A percentile compares a stretch with the other conserved stretches of the same genome.
phyloP scores from a whole-genome alignment of 2,329 filamentous ascomycete species.

The Laburnicola sp. region DNA sequence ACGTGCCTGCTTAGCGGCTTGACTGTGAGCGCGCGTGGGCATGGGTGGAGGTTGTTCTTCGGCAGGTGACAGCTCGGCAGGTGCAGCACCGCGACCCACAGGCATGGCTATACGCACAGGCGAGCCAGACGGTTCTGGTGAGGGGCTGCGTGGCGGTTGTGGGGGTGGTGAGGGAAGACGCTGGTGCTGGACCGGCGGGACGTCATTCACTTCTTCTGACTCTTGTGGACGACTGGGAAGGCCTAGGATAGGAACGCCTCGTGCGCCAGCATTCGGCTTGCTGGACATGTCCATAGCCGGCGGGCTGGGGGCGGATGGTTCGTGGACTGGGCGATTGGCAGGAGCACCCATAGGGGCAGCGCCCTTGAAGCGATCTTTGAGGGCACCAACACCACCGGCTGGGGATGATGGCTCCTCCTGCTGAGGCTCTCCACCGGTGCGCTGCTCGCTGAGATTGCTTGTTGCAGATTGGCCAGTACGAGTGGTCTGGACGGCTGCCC shows the following conservation, averaged over 20 bases:
- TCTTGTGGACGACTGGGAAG: conserved; percentile 63
- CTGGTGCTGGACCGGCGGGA: conserved; percentile 59
- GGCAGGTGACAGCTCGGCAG: conserved; percentile 56
- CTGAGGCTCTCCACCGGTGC: conserved; percentile 60
- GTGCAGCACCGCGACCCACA: conserved; percentile 65
- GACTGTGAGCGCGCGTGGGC: conserved; percentile 65
- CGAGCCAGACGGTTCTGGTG: conserved; percentile 63
- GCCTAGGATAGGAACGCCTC: conserved; percentile 77
- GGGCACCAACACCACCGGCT: conserved; percentile 68
- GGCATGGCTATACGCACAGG: conserved; percentile 87
- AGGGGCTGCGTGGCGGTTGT: conserved; percentile 46
- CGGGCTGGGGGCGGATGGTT: conserved; percentile 53
- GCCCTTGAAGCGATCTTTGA: conserved; percentile 82
- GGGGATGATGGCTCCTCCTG: conserved; percentile 58
- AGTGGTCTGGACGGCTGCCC: conserved; percentile 79
- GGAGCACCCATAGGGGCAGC: conserved; percentile 62
- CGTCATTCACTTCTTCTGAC: conserved; percentile 51
- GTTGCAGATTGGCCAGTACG: conserved; percentile 66
- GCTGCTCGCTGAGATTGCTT: conserved; percentile 61
- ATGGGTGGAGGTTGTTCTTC: conserved; percentile 59
- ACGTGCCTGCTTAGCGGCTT: conserved; percentile 65
- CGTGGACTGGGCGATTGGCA: conserved; percentile 46
- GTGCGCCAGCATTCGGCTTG: conserved; percentile 64
- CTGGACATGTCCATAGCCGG: conserved; percentile 68
- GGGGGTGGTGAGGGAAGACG: conserved; percentile 49